Conservation (phyloP, 2,329 filamentous ascomycete genomes). For the Fusarium acutatum region DNA sequence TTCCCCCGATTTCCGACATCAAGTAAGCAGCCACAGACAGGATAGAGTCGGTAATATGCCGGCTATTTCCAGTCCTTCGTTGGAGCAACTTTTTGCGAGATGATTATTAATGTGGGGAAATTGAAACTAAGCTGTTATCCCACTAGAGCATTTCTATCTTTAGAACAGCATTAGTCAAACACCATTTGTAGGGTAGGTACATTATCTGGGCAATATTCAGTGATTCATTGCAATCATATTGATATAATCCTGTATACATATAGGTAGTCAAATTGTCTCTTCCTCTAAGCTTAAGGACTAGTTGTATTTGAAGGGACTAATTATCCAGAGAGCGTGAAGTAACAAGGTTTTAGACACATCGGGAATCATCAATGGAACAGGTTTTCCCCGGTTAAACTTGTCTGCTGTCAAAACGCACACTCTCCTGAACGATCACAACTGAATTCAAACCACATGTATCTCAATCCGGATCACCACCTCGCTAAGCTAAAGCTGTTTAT, state of each 20-base stretch:
- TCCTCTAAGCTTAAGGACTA: accelerated
- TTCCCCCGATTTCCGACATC: not conserved
- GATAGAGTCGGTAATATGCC: not conserved
- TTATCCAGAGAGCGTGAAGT: not conserved
- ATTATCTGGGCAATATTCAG: not conserved
- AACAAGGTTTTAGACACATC: too few relatives aligned
- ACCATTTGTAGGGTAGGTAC: not conserved
- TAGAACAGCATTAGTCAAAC: accelerated
- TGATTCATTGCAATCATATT: not conserved
- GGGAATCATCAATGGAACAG: too few relatives aligned
- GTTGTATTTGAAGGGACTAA: accelerated
- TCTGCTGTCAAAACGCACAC: accelerated
- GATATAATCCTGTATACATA: accelerated
- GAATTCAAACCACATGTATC: accelerated
- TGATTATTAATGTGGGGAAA: not conserved
- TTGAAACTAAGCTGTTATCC: accelerated
- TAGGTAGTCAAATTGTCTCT: not conserved
- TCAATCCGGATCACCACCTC: accelerated
- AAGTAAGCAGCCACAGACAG: not conserved
- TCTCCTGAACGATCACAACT: accelerated
- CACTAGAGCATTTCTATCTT: accelerated
- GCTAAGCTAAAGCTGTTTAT: accelerated
- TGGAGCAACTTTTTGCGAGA: not conserved
- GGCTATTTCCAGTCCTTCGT: not conserved
- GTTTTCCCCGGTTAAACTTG: too few relatives aligned